Percentiles rank a stretch among this genome's conserved stretches.
Conservation (phyloP, 2,329 filamentous ascomycete species). For the Anisogramma anomala region DNA sequence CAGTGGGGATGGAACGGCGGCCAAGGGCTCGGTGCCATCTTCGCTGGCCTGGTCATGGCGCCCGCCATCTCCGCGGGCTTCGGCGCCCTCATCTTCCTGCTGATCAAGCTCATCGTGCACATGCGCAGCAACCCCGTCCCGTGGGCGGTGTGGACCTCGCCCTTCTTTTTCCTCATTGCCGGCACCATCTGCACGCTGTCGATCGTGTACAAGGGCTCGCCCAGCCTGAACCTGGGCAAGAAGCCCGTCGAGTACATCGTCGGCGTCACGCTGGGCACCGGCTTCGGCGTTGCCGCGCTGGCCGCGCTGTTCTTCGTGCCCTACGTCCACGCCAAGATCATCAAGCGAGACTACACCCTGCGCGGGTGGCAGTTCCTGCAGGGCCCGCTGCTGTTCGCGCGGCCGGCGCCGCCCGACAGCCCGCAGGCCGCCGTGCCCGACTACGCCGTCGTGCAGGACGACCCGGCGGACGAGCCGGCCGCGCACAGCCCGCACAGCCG, state of each 20-base stretch:
- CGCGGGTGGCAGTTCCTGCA: conserved; percentile 50
- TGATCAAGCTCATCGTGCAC: conserved; percentile 44
- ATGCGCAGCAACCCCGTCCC: conserved; percentile 58
- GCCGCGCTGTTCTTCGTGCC: conserved; percentile 63
- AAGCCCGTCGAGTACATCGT: conserved; percentile 58
- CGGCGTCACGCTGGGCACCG: conserved; percentile 53
- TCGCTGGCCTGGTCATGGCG: conserved; percentile 60
- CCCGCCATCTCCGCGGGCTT: conserved; percentile 52
- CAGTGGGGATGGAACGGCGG: conserved; percentile 61
- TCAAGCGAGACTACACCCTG: conserved; percentile 56
- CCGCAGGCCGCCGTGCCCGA: conserved; percentile 55
- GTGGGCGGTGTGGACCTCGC: conserved; percentile 63
- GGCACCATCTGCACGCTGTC: conserved; percentile 64
- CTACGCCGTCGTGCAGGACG: conserved; percentile 65
- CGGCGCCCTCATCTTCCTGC: conserved; percentile 21
- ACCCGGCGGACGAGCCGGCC: conserved; percentile 31
- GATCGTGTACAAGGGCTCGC: conserved; percentile 72
- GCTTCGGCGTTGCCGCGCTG: conserved; percentile 46
- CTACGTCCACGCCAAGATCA: conserved; percentile 52
- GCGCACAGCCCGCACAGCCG: conserved; percentile 18
- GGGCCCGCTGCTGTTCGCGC: conserved; percentile 54
- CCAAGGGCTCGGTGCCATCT: conserved; percentile 60
- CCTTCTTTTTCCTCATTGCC: conserved; percentile 67
- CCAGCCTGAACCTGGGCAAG: conserved; percentile 51
- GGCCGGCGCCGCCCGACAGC: conserved; percentile 40